These are phyloP conservation scores for Phytophthora kernoviae DNA, from an alignment of 352 stramenopile genomes.

Conservation along the genomic window DNA sequence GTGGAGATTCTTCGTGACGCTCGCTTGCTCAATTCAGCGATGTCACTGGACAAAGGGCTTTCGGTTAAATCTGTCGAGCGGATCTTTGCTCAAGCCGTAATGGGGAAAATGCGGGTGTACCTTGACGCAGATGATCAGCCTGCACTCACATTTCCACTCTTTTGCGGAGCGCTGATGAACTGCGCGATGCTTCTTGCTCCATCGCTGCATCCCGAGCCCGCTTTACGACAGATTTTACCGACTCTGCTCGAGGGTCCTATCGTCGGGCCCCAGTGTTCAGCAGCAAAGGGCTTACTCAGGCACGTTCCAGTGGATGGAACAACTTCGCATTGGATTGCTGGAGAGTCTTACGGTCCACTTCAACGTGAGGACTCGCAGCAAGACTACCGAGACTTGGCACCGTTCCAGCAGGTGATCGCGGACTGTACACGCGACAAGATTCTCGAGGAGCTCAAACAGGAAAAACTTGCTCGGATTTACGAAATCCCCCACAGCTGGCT, in stretches of 20 bases:
- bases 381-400: constrained; percentile 29
- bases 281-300: constrained; percentile 8
- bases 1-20: constrained; percentile 51
- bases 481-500: constrained; percentile 31
- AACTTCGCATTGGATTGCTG: constrained; percentile 16
- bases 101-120: constrained; percentile 67
- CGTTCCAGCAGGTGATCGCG: constrained; percentile 47
- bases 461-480: constrained; percentile 33
- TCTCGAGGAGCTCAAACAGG: constrained; percentile 23
- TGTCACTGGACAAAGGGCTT: constrained; percentile 3
- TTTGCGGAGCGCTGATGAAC: constrained; percentile 59
- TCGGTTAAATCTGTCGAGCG: constrained; percentile 29
- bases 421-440: constrained; percentile 34
- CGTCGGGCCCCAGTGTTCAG: background rate
- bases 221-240: constrained; percentile 20
- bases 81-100: constrained; percentile 58
- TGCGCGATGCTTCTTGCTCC: constrained; percentile 46
- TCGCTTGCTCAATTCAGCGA: constrained; percentile 22
- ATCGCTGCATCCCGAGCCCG: constrained; percentile 6
- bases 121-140: constrained; percentile 54
- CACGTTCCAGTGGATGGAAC: constrained; percentile 12
- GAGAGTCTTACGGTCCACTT: constrained; percentile 3
- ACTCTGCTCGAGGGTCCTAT: constrained; percentile 15
- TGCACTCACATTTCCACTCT: constrained; percentile 58
- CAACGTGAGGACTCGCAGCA: background rate